Conservation (phyloP, 2,329 filamentous ascomycete species). For the Esteya vermicola region DNA sequence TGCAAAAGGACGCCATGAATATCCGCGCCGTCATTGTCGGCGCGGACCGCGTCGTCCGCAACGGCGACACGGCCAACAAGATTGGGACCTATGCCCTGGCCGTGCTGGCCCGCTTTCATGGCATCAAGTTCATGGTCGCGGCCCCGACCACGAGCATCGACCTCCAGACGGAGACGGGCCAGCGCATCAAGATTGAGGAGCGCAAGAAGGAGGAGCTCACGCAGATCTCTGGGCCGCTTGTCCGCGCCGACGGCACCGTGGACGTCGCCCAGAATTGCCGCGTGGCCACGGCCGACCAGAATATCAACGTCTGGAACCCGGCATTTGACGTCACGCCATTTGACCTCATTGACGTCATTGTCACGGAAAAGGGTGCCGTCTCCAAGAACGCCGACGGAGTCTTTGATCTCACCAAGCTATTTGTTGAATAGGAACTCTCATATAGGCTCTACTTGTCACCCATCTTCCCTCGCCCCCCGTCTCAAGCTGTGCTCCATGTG, state of each 20-base stretch:
- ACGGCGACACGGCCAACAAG: conserved; percentile 97
- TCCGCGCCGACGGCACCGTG: conserved; percentile 47
- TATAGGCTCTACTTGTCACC: too few relatives aligned
- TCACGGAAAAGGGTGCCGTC: conserved; percentile 82
- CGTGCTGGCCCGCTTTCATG: conserved; percentile 77
- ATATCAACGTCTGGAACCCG: conserved; percentile 87
- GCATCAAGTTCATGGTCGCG: conserved; percentile 87
- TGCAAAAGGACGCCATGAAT: conserved; percentile 45
- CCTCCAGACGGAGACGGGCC: conserved; percentile 60
- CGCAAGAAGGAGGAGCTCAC: conserved; percentile 71
- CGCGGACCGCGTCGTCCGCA: conserved; percentile 86
- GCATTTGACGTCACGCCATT: conserved; percentile 92
- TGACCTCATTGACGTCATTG: conserved; percentile 78
- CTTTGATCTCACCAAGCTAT: conserved; percentile 41
- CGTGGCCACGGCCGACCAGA: conserved; percentile 65
- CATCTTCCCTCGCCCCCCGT: too few relatives aligned
- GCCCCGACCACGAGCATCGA: conserved; percentile 93
- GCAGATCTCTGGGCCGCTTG: conserved; percentile 63
- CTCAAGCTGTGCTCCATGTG: too few relatives aligned
- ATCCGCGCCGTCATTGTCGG: conserved; percentile 86
- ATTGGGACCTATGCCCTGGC: conserved; percentile 90
- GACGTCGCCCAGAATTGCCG: conserved; percentile 50
- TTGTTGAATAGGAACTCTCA: too few relatives aligned
- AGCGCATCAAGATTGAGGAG: conserved; percentile 82
- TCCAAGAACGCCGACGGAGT: conserved; percentile 57